Conservation (phyloP, 2,329 filamentous ascomycete species). For the Sporothrix phasma region DNA sequence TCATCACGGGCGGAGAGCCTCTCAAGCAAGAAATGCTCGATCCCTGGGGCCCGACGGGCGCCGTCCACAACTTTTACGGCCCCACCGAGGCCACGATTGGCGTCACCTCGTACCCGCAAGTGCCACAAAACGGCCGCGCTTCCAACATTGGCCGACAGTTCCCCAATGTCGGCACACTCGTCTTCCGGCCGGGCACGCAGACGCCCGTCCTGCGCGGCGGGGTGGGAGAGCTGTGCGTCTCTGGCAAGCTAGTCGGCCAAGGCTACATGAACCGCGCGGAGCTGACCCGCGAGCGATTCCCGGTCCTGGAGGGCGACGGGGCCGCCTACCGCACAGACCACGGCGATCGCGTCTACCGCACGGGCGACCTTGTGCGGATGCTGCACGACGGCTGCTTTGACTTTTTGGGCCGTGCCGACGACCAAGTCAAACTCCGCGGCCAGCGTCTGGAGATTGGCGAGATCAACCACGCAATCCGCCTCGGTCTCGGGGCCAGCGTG, state of each 20-base stretch:
- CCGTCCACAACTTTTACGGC: constrained; percentile 88
- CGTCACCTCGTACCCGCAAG: constrained; percentile 78
- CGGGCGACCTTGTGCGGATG: constrained; percentile 77
- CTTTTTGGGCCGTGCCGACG: constrained; percentile 79
- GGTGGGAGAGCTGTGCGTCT: constrained; percentile 81
- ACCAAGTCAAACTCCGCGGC: constrained; percentile 84
- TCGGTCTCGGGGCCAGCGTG: constrained; percentile 41
- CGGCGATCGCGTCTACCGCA: constrained; percentile 65
- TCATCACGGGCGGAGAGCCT: constrained; percentile 86
- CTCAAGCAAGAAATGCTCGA: constrained; percentile 84
- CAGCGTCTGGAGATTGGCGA: constrained; percentile 85
- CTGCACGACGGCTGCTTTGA: constrained; percentile 74
- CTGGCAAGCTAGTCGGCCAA: constrained; percentile 76
- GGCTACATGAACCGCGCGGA: constrained; percentile 75
- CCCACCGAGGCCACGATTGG: constrained; percentile 91
- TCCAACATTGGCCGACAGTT: constrained; percentile 86
- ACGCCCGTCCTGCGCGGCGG: constrained; percentile 65
- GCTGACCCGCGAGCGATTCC: constrained; percentile 70
- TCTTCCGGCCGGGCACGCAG: constrained; percentile 60
- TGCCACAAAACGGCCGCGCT: constrained; percentile 65
- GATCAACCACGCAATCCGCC: constrained; percentile 74
- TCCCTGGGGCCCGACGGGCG: constrained; percentile 65
- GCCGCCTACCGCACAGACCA: constrained; percentile 25
- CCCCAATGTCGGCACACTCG: constrained; percentile 75
- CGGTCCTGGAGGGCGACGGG: constrained; percentile 38